phyloP scores from a whole-genome alignment of 2,329 filamentous ascomycete species.

The Fusarium aywerte region DNA sequence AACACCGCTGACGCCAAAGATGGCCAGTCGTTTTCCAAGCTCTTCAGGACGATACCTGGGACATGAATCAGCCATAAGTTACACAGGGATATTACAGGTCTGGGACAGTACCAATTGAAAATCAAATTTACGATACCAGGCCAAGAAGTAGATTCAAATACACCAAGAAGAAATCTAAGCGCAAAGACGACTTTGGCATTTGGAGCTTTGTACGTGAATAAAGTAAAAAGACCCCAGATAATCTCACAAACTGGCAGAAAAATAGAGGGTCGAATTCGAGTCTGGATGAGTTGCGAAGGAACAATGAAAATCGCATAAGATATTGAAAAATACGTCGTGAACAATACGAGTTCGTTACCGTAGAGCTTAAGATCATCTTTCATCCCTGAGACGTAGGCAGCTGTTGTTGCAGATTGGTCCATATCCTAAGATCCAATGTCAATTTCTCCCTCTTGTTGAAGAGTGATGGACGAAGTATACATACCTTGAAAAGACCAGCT shows the following conservation, averaged over 20 bases:
- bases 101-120: slow-evolving; percentile 29
- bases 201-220: slow-evolving; percentile 33
- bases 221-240: slow-evolving; percentile 36
- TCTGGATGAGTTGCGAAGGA: slow-evolving; percentile 39
- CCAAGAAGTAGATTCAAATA: slow-evolving; percentile 42
- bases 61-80: background rate
- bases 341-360: slow-evolving; percentile 39
- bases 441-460: background rate
- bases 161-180: slow-evolving; percentile 38
- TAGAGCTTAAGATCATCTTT: slow-evolving; percentile 34
- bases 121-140: slow-evolving; percentile 41
- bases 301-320: slow-evolving; percentile 42
- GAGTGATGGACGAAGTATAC: background rate
- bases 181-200: slow-evolving; percentile 33
- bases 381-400: slow-evolving; percentile 40
- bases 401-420: slow-evolving; percentile 40
- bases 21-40: slow-evolving; percentile 38
- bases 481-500: slow-evolving; percentile 28
- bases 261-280: slow-evolving; percentile 36
- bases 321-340: slow-evolving; percentile 44
- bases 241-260: slow-evolving; percentile 40
- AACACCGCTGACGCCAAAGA: slow-evolving; percentile 41
- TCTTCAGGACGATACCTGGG: slow-evolving; percentile 36
- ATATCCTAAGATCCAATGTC: slow-evolving; percentile 18
- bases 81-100: rapidly evolving